Evolutionary conservation across 1,284 basidiomycete genomes (phyloP).

Genomic region (Thecaphora frezii): DNA sequence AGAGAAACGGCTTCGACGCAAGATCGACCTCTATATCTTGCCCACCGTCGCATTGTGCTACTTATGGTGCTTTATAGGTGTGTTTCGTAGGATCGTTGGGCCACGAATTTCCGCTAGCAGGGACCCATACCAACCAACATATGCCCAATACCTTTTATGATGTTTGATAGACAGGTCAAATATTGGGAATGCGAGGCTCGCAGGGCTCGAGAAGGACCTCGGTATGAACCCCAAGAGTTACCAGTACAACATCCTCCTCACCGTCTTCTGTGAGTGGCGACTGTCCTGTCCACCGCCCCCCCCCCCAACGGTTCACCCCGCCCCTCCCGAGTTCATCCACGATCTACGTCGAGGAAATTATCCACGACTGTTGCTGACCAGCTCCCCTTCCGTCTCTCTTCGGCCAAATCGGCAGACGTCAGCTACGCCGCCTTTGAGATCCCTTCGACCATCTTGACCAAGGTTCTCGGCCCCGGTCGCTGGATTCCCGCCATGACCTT

Average conservation of each 20-base stretch:
- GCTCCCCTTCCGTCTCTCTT: too few relatives aligned
- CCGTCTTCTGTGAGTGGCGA: too few relatives aligned
- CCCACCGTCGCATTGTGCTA: slow-evolving; percentile 42
- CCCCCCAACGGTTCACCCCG: too few relatives aligned
- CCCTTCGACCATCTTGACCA: slow-evolving; percentile 68
- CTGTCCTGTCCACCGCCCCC: too few relatives aligned
- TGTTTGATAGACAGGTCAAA: slow-evolving; percentile 28
- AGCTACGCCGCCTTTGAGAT: slow-evolving; percentile 60
- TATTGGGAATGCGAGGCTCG: slow-evolving; percentile 50
- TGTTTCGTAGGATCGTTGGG: neutral
- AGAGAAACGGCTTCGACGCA: slow-evolving; percentile 25
- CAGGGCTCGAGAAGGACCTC: slow-evolving; percentile 42
- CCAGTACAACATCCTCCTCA: too few relatives aligned
- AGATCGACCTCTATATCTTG: slow-evolving; percentile 45
- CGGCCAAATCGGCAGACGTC: slow-evolving; percentile 11
- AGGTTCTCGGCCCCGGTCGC: slow-evolving; percentile 58
- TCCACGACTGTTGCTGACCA: too few relatives aligned
- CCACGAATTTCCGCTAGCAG: too few relatives aligned
- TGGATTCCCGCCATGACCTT: slow-evolving; percentile 58
- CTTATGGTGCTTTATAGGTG: slow-evolving; percentile 9
- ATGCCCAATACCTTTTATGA: neutral
- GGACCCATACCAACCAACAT: neutral
- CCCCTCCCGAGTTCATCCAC: too few relatives aligned
- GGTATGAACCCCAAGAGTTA: slow-evolving; percentile 37
- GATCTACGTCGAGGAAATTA: too few relatives aligned